These are phyloP conservation scores for Tetrapisispora fleetii DNA, from an alignment of 805 yeast species.

Conservation along the genomic window DNA sequence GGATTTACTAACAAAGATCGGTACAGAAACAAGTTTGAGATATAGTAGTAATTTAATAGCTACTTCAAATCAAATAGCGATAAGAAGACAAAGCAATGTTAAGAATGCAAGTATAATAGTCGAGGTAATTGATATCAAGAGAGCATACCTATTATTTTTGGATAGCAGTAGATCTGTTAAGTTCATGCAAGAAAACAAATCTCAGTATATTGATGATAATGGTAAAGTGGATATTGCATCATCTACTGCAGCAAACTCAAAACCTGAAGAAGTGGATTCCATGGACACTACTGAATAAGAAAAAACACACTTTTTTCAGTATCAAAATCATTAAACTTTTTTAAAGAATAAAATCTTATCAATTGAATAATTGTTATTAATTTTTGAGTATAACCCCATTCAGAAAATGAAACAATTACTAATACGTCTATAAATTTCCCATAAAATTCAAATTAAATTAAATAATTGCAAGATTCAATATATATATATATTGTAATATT, in stretches of 20 bases:
- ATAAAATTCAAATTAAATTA: too few relatives aligned
- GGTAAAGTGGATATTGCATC: constrained; percentile 58
- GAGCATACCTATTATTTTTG: constrained; percentile 76
- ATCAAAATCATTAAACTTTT: background rate
- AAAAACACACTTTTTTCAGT: background rate
- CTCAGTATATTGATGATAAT: constrained; percentile 65
- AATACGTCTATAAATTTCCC: too few relatives aligned
- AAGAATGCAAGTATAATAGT: constrained; percentile 34
- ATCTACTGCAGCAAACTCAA: background rate
- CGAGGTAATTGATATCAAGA: constrained; percentile 74
- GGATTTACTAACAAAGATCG: constrained; percentile 80
- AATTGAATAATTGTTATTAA: background rate
- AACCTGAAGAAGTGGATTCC: constrained; percentile 14
- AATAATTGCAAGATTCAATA: background rate
- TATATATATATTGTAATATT: background rate
- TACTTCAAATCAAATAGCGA: constrained; percentile 79
- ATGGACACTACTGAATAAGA: constrained; percentile 28
- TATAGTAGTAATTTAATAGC: constrained; percentile 87
- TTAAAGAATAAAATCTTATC: too few relatives aligned
- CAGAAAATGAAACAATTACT: too few relatives aligned
- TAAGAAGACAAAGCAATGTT: constrained; percentile 50
- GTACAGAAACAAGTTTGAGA: constrained; percentile 81
- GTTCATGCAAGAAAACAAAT: constrained; percentile 59
- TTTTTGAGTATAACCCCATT: background rate
- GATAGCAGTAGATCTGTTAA: constrained; percentile 86